phyloP scores from a whole-genome alignment of 352 stramenopile genomes.

The Thraustochytrium striatum region DNA sequence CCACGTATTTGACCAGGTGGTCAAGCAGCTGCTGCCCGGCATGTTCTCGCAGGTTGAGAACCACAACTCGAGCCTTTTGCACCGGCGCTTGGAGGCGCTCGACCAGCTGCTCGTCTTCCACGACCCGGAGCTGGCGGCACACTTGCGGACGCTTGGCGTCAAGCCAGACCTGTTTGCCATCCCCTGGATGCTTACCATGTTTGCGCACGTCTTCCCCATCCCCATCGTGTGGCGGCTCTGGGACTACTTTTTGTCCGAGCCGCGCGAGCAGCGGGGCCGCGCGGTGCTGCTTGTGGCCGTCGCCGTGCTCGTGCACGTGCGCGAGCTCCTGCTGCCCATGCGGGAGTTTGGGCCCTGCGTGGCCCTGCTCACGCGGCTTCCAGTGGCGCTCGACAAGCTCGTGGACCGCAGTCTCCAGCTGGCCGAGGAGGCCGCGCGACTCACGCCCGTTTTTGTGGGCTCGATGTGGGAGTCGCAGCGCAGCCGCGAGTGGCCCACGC shows the following conservation, averaged over 20 bases:
- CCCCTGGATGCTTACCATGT: conserved; percentile 40
- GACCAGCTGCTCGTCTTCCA: conserved; percentile 20
- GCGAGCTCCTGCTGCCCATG: neutral
- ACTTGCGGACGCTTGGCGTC: neutral
- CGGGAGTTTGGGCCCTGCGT: conserved; percentile 22
- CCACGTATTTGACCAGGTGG: neutral
- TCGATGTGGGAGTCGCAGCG: neutral
- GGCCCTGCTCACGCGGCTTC: conserved; percentile 15
- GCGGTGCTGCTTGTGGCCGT: neutral
- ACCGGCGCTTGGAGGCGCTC: neutral
- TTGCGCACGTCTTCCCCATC: conserved; percentile 22
- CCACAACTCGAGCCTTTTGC: too few relatives aligned
- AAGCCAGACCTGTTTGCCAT: conserved; percentile 12
- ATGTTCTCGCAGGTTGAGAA: neutral
- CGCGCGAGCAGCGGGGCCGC: neutral
- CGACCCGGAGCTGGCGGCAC: neutral
- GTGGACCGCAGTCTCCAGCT: conserved; percentile 7
- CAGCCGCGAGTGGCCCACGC: neutral
- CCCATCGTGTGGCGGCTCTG: conserved; percentile 1
- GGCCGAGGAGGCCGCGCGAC: neutral
- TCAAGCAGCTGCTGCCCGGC: neutral
- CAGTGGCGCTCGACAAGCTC: neutral
- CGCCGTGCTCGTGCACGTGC: conserved; percentile 24
- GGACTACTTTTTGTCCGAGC: conserved; percentile 13
- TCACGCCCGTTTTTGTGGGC: conserved; percentile 2